Evolutionary conservation across 768 basidiomycete genomes (phyloP), one percentile per base, ranked within the genome.

Genomic region (Tricholoma sp.): DNA sequence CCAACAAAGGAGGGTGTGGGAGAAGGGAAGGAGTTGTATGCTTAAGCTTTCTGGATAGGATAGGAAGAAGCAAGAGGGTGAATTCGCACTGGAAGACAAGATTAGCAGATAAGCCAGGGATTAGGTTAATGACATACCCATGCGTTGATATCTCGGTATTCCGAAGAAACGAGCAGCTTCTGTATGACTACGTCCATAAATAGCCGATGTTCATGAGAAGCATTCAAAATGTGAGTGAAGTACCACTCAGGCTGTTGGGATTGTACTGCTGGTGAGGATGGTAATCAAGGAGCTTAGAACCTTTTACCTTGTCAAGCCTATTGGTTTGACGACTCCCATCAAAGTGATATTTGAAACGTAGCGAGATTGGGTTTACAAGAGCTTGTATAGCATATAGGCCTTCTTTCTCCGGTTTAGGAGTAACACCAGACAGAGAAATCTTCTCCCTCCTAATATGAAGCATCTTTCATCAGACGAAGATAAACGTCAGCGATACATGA

Each of bases 281-380:
- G 18, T 5, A 12, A 31, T 21, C 27, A 14, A 9, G 12, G 19
- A 22, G 2, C 14, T 32, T 18, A 3, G 24, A 10, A 19, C 29
- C 41, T 50, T 57, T 52, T 52, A 90, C 94, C 83, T 98, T 98
- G 74, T 98, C 96, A 9, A 94, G 70, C 52, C 91, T 80, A 70
- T 98, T 99, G 0, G 97, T 99, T 61, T 85, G 83, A 34, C 93
- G 79, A 16, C 82, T 77, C 0, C 90, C 85, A 57, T 98, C 94
- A 60, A 98, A 98, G 67, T 99, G 97, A 68, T 89, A 99, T 64
- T 89, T 91, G 77, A 98, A 99, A 18, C 97, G 83, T 58, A 93
- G 71, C 1, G 88, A 77, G 50, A 99, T 79, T 1, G 95, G 91
- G 45, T 87, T 84, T 3, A 93, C 81, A 16, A 99, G 81, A 2